Conservation (phyloP, 1,284 basidiomycete species). For the Paramarasmius palmivorus region DNA sequence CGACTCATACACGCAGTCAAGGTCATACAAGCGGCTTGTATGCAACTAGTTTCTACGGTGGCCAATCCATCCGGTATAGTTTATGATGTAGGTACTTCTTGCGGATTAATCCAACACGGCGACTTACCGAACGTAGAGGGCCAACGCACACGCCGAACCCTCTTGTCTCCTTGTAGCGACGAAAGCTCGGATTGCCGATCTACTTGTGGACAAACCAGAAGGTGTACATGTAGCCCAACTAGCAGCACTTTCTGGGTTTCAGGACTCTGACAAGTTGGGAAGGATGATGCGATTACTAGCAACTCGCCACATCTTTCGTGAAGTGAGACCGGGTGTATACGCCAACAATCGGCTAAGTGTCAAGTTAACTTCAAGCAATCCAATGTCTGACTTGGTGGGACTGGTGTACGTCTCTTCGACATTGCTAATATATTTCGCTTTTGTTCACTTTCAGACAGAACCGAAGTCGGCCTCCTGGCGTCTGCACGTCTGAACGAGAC, state of each 20-base stretch:
- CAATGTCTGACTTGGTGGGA: background rate
- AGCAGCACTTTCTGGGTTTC: conserved; percentile 19
- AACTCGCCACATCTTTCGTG: conserved; percentile 32
- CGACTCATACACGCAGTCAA: conserved; percentile 18
- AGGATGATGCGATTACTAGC: conserved; percentile 21
- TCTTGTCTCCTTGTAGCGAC: conserved; percentile 20
- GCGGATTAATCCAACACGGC: too few relatives aligned
- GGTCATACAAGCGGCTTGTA: conserved; percentile 25
- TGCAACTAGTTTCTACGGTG: conserved; percentile 22
- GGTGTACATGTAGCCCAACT: conserved; percentile 32
- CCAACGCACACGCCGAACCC: conserved; percentile 15
- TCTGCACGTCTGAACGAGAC: conserved; percentile 10
- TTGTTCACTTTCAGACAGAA: conserved; percentile 7
- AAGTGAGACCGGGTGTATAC: conserved; percentile 26
- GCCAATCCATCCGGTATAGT: conserved; percentile 23
- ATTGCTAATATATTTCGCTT: conserved; percentile 23
- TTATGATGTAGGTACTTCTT: conserved; percentile 20
- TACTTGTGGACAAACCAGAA: conserved; percentile 28
- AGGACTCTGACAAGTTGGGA: too few relatives aligned
- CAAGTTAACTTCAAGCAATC: conserved; percentile 24
- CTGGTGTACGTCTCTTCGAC: conserved; percentile 14
- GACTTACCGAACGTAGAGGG: conserved; percentile 4
- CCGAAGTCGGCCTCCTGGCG: conserved; percentile 19
- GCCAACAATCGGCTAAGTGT: conserved; percentile 35
- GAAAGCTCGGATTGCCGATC: conserved; percentile 30